phyloP scores from a whole-genome alignment of 176 grass and related monocot genomes.

The Musa beccarii region DNA sequence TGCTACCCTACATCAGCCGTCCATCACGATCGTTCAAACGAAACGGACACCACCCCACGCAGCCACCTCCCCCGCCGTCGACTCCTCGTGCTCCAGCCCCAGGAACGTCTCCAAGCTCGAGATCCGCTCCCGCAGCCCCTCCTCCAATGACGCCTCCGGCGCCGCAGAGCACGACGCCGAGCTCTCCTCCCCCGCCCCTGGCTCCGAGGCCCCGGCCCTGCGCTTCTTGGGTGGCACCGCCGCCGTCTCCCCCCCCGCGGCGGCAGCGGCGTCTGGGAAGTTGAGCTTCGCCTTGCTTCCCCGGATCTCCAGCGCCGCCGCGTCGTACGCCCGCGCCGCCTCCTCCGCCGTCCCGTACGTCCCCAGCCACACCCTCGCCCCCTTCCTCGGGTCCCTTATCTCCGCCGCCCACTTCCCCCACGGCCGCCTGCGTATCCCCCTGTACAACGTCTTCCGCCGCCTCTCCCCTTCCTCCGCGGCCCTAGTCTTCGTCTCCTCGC shows the following conservation, averaged over 20 bases:
- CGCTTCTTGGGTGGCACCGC: constrained; percentile 10
- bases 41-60: not conserved
- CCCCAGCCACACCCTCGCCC: constrained; percentile 9
- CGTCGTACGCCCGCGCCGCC: constrained; percentile 17
- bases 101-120: not conserved
- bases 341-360: constrained; percentile 9
- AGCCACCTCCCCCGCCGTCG: not conserved
- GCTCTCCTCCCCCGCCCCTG: not conserved
- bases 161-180: not conserved
- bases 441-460: not conserved
- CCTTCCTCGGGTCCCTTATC: constrained; percentile 15
- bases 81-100: not conserved
- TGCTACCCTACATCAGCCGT: not conserved
- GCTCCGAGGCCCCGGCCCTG: not conserved
- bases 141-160: not conserved
- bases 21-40: not conserved
- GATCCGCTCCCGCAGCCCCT: not conserved
- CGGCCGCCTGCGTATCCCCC: not conserved
- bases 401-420: constrained; percentile 12
- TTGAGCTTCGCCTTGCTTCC: constrained; percentile 12
- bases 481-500: not conserved
- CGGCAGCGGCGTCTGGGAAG: not conserved
- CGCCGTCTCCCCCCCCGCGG: constrained; percentile 14
- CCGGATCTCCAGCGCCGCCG: constrained; percentile 3
- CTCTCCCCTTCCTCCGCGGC: not conserved